Evolutionary conservation across 331 rosid genomes (phyloP).

Genomic region (Saraca asoca): DNA sequence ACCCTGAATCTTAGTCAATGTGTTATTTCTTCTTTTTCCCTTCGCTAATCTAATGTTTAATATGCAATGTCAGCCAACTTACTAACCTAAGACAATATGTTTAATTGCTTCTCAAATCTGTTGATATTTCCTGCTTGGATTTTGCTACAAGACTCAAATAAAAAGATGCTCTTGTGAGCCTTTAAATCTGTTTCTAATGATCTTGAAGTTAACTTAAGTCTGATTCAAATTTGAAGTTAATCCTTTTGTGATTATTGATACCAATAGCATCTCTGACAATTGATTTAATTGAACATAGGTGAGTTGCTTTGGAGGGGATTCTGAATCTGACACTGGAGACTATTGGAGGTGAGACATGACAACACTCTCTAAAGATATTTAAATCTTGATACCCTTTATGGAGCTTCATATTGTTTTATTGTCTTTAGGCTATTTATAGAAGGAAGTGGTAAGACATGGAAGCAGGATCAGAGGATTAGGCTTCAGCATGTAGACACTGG

Average conservation of each 20-base stretch:
- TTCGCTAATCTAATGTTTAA: no score
- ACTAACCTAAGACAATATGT: no score
- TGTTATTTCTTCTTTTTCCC: no score
- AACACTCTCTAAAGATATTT: conserved; percentile 7
- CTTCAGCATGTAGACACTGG: conserved; percentile 87
- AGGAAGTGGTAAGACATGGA: conserved; percentile 94
- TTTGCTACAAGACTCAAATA: no score
- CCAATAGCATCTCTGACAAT: conserved; percentile 31
- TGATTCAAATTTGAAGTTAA: conserved; percentile 8
- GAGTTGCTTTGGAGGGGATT: conserved; percentile 88
- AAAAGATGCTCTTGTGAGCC: no score
- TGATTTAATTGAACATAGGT: conserved; percentile 54
- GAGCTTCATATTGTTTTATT: conserved; percentile 30
- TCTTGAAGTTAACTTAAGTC: conserved; percentile 1
- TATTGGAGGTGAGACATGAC: conserved; percentile 72
- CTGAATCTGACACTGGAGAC: conserved; percentile 84
- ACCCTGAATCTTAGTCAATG: no score
- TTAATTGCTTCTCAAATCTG: no score
- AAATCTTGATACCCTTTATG: conserved; percentile 15
- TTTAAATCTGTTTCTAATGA: neutral
- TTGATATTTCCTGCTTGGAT: no score
- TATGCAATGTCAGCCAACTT: no score
- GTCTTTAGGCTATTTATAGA: conserved; percentile 66
- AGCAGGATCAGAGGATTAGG: conserved; percentile 87
- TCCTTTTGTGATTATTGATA: conserved; percentile 4